Percentiles rank a stretch among this genome's conserved stretches.
Conservation (phyloP, 2,329 filamentous ascomycete genomes). For the Coleophoma eucalyptorum region DNA sequence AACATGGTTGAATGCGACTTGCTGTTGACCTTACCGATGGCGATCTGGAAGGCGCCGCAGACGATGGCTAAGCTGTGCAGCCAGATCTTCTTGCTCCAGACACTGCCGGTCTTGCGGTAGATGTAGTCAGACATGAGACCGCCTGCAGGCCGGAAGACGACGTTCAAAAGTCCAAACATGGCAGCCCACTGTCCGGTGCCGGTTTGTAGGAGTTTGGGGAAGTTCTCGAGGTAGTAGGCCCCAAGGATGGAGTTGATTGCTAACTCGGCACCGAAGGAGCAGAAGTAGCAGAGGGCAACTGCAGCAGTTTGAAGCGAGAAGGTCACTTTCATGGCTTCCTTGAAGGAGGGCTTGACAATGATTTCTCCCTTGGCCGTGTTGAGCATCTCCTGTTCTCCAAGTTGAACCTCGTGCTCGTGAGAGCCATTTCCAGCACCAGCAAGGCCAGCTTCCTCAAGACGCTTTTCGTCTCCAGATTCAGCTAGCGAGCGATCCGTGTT, state of each 20-base stretch:
- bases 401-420: slow-evolving; percentile 39
- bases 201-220: slow-evolving; percentile 53
- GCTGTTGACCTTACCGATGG: slow-evolving; percentile 62
- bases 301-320: slow-evolving; percentile 51
- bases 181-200: slow-evolving; percentile 59
- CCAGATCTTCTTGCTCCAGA: slow-evolving; percentile 64
- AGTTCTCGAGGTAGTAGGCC: slow-evolving; percentile 57
- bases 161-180: slow-evolving; percentile 74
- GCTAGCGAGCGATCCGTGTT: slow-evolving; percentile 12
- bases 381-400: slow-evolving; percentile 47
- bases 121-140: slow-evolving; percentile 48
- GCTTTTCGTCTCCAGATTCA: slow-evolving; percentile 6
- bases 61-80: slow-evolving; percentile 52
- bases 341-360: slow-evolving; percentile 51
- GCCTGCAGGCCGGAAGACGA: slow-evolving; percentile 62
- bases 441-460: slow-evolving; percentile 30
- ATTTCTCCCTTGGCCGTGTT: slow-evolving; percentile 50
- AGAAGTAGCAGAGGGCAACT: slow-evolving; percentile 53
- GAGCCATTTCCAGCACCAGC: slow-evolving; percentile 31
- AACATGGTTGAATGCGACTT: slow-evolving; percentile 63
- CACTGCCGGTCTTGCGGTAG: slow-evolving; percentile 29
- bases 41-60: slow-evolving; percentile 55
- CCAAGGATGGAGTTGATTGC: slow-evolving; percentile 58
- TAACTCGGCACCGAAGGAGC: slow-evolving; percentile 60
- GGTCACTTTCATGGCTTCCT: slow-evolving; percentile 40